These are phyloP conservation scores for Penicillium silybi DNA, from an alignment of 495 filamentous ascomycete genomes.

Conservation along the genomic window DNA sequence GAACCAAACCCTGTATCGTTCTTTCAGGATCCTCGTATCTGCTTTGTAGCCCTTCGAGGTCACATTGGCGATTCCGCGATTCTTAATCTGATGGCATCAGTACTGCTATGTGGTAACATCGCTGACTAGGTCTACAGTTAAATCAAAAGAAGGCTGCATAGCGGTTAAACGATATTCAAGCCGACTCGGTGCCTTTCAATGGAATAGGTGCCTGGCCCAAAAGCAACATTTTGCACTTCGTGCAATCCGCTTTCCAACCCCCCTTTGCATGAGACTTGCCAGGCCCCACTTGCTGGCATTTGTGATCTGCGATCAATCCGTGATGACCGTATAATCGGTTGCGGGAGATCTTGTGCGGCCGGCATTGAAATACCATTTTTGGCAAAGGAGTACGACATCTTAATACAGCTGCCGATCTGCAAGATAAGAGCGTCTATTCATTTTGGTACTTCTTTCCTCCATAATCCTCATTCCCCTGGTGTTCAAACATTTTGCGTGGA, in stretches of 20 bases:
- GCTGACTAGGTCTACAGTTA: constrained; percentile 23
- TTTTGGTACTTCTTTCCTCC: no score
- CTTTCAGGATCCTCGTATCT: not conserved
- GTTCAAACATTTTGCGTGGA: no score
- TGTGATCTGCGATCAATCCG: not conserved
- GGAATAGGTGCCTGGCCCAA: not conserved
- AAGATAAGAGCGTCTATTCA: not conserved
- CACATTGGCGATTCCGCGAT: not conserved
- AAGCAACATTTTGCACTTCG: not conserved
- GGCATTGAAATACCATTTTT: not conserved
- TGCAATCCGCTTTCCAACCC: not conserved
- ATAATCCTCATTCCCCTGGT: no score
- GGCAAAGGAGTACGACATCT: not conserved
- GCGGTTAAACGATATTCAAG: not conserved
- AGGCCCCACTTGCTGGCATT: not conserved
- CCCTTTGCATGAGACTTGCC: not conserved
- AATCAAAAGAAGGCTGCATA: constrained; percentile 26
- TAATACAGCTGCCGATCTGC: not conserved
- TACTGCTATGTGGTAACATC: not conserved
- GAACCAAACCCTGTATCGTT: not conserved
- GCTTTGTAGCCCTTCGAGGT: not conserved
- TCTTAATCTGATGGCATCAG: not conserved
- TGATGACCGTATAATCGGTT: not conserved
- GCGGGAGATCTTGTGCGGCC: not conserved
- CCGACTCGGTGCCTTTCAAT: not conserved